Percentiles rank a stretch among this genome's conserved stretches.
These are phyloP conservation scores for Coix lacrymajobi DNA, from an alignment of 176 grass and related monocot species.

Conservation along the genomic window DNA sequence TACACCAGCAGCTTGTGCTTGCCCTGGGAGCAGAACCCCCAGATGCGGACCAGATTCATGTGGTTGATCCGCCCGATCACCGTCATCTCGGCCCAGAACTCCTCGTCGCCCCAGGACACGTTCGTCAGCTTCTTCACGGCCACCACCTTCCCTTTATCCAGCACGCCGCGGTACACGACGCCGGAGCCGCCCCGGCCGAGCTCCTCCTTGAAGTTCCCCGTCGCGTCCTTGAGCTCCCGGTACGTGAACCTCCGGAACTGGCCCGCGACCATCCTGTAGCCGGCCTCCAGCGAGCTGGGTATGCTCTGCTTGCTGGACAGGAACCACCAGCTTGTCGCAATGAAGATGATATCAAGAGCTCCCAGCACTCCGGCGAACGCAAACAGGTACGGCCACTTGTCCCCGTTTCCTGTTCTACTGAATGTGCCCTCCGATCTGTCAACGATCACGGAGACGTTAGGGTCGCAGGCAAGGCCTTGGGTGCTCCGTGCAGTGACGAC, in stretches of 20 bases:
- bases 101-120: constrained; percentile 37
- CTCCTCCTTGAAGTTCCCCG: constrained; percentile 55
- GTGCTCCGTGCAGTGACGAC: background rate
- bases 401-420: background rate
- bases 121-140: constrained; percentile 55
- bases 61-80: constrained; percentile 64
- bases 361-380: constrained; percentile 34
- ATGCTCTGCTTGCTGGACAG: constrained; percentile 40
- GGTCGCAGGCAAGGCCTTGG: constrained; percentile 23
- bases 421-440: background rate
- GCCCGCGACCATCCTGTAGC: constrained; percentile 41
- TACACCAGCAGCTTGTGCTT: constrained; percentile 50
- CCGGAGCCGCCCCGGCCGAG: constrained; percentile 57
- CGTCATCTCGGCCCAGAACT: constrained; percentile 59
- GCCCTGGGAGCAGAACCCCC: constrained; percentile 52
- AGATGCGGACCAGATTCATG: constrained; percentile 55
- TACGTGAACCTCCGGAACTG: constrained; percentile 65
- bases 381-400: constrained; percentile 41
- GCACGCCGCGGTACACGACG: constrained; percentile 47
- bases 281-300: constrained; percentile 18
- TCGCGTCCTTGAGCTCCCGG: constrained; percentile 45
- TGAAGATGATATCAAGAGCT: constrained; percentile 27
- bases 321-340: constrained; percentile 32
- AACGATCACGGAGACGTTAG: background rate
- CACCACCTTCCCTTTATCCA: constrained; percentile 35